Percentiles rank a stretch among this genome's conserved stretches.
Evolutionary conservation across 2,329 filamentous ascomycete genomes (phyloP).

Genomic region (Ascochyta fabae): DNA sequence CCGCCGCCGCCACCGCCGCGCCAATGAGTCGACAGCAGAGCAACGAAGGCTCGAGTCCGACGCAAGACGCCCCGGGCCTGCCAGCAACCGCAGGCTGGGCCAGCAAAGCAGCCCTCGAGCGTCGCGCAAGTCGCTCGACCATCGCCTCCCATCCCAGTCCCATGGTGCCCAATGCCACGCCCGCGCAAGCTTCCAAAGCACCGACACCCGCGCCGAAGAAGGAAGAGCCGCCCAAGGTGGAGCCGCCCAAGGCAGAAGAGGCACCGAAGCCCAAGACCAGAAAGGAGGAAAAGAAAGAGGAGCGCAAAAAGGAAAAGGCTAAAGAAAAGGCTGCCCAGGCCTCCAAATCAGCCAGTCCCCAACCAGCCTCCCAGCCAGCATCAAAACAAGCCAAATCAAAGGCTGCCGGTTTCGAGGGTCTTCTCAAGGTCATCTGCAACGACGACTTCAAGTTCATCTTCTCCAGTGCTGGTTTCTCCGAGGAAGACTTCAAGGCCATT

Average conservation of each 20-base stretch:
- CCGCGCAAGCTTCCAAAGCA: slow-evolving; percentile 43
- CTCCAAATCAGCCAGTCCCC: slow-evolving; percentile 39
- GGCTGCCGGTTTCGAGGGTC: slow-evolving; percentile 40
- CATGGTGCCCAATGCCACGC: slow-evolving; percentile 60
- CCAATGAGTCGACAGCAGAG: slow-evolving; percentile 77
- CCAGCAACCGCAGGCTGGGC: slow-evolving; percentile 96
- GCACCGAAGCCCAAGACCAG: slow-evolving; percentile 33
- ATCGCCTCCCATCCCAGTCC: slow-evolving; percentile 85
- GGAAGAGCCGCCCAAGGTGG: slow-evolving; percentile 40
- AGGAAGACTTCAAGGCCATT: slow-evolving; percentile 60
- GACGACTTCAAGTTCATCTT: slow-evolving; percentile 62
- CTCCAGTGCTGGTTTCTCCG: slow-evolving; percentile 48
- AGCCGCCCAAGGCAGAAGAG: slow-evolving; percentile 30
- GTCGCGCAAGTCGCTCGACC: slow-evolving; percentile 78
- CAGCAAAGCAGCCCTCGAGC: slow-evolving; percentile 70
- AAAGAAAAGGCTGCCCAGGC: slow-evolving; percentile 36
- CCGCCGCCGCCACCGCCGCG: slow-evolving; percentile 53
- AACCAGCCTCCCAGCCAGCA: slow-evolving; percentile 18
- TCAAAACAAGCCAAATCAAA: slow-evolving; percentile 26
- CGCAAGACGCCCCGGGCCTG: slow-evolving; percentile 79
- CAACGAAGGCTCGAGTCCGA: slow-evolving; percentile 71
- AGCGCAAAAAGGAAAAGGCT: slow-evolving; percentile 31
- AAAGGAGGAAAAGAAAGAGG: slow-evolving; percentile 32
- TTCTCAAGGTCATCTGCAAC: slow-evolving; percentile 50
- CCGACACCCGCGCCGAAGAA: slow-evolving; percentile 23